A percentile compares a stretch with the other conserved stretches of the same genome.
Conservation (phyloP, 2,329 filamentous ascomycete species). For the Neofusicoccum ribis region DNA sequence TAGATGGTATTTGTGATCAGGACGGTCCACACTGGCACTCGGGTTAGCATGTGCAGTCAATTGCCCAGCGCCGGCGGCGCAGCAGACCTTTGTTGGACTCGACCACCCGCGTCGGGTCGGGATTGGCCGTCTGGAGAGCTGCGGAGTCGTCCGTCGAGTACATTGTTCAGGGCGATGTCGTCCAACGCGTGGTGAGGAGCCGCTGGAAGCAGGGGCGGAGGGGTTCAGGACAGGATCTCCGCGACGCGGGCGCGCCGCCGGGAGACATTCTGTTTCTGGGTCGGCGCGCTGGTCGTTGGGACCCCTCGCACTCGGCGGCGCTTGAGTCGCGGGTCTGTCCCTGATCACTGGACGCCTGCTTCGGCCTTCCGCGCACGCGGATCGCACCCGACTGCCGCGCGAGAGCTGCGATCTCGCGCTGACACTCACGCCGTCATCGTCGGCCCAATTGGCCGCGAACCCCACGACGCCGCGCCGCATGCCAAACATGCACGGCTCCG, state of each 20-base stretch:
- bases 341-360: neutral
- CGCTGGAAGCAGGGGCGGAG: constrained; percentile 13
- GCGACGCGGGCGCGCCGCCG: constrained; percentile 10
- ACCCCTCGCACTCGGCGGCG: constrained; percentile 1
- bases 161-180: neutral
- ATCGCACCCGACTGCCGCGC: constrained; percentile 9
- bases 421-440: constrained; percentile 4
- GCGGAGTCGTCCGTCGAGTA: neutral
- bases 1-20: constrained; percentile 84
- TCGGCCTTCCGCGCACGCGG: neutral
- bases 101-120: constrained; percentile 29
- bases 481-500: neutral
- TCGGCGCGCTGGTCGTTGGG: constrained; percentile 6
- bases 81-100: constrained; percentile 39
- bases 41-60: constrained; percentile 9
- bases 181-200: neutral
- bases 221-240: constrained; percentile 11
- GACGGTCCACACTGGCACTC: constrained; percentile 72
- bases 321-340: neutral
- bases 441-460: neutral
- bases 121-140: constrained; percentile 21
- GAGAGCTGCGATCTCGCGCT: neutral
- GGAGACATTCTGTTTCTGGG: constrained; percentile 13
- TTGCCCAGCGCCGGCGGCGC: neutral
- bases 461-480: neutral